Evolutionary conservation across 192 early-diverging fungal species (phyloP).

Genomic region (Coemansia erecta): DNA sequence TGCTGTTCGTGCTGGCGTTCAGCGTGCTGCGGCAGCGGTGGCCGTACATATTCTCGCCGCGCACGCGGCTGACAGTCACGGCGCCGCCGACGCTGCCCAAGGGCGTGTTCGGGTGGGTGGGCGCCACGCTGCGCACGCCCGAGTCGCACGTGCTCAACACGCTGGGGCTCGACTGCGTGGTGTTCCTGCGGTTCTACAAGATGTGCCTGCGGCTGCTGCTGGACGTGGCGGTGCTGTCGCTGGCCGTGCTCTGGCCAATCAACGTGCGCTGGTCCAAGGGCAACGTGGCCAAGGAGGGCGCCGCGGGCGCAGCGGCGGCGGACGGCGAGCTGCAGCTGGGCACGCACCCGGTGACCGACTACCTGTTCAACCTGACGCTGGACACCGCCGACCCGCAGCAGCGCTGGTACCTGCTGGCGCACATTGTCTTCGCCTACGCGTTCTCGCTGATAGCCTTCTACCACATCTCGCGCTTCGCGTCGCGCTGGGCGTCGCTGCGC

Average conservation of each 20-base stretch:
- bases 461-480: slow-evolving; percentile 50
- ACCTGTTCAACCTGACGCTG: slow-evolving; percentile 51
- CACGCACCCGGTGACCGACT: slow-evolving; percentile 42
- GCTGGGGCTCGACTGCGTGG: slow-evolving; percentile 50
- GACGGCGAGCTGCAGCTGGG: slow-evolving; percentile 10
- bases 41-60: slow-evolving; percentile 52
- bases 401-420: slow-evolving; percentile 44
- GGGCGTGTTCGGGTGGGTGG: slow-evolving; percentile 50
- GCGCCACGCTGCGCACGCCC: slow-evolving; percentile 47
- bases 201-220: slow-evolving; percentile 49
- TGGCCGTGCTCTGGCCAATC: slow-evolving; percentile 48
- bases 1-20: slow-evolving; percentile 32
- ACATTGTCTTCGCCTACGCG: slow-evolving; percentile 50
- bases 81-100: slow-evolving; percentile 39
- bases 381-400: slow-evolving; percentile 33
- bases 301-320: slow-evolving; percentile 6
- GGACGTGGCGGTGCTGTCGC: slow-evolving; percentile 40
- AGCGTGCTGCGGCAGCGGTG: slow-evolving; percentile 40
- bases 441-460: slow-evolving; percentile 54
- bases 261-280: slow-evolving; percentile 48
- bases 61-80: slow-evolving; percentile 47
- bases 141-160: slow-evolving; percentile 54
- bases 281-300: slow-evolving; percentile 17
- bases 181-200: slow-evolving; percentile 55
- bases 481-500: slow-evolving; percentile 50